Evolutionary conservation across 305 asterid genomes (phyloP).

Genomic region (Fraxinus velutina): DNA sequence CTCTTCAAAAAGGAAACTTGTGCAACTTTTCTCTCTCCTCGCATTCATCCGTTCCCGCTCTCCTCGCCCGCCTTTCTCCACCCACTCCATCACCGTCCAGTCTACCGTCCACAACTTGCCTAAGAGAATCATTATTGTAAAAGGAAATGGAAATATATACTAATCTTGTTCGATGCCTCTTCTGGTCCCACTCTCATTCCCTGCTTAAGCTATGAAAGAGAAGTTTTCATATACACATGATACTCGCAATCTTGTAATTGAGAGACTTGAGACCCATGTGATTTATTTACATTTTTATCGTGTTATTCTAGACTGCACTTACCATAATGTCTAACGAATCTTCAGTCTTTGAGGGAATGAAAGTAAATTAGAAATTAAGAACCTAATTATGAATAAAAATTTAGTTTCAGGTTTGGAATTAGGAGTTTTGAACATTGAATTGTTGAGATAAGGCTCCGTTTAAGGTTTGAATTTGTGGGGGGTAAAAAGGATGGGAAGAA

Average conservation of each 20-base stretch:
- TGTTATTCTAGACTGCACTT: neutral
- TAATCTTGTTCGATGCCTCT: neutral
- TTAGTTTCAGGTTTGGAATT: slow-evolving; percentile 33
- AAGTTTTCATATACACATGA: neutral
- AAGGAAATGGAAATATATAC: neutral
- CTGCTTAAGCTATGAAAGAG: neutral
- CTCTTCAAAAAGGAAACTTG: too few relatives aligned
- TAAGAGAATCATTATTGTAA: neutral
- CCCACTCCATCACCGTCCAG: neutral
- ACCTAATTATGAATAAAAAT: neutral
- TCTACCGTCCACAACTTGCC: neutral
- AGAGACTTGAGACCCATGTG: neutral
- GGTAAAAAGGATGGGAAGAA: slow-evolving; percentile 37
- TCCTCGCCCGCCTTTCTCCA: neutral
- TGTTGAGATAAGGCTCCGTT: neutral
- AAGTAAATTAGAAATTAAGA: neutral
- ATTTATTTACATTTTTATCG: neutral
- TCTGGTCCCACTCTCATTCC: neutral
- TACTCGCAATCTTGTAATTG: neutral
- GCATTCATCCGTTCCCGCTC: neutral
- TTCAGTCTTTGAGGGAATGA: neutral
- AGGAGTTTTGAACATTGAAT: slow-evolving; percentile 20
- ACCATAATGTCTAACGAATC: neutral
- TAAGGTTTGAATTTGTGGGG: slow-evolving; percentile 7
- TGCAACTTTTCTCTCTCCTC: neutral